Evolutionary conservation across 2,329 filamentous ascomycete species (phyloP), one percentile per base, ranked within the genome.

Genomic region (Apiospora hydei): DNA sequence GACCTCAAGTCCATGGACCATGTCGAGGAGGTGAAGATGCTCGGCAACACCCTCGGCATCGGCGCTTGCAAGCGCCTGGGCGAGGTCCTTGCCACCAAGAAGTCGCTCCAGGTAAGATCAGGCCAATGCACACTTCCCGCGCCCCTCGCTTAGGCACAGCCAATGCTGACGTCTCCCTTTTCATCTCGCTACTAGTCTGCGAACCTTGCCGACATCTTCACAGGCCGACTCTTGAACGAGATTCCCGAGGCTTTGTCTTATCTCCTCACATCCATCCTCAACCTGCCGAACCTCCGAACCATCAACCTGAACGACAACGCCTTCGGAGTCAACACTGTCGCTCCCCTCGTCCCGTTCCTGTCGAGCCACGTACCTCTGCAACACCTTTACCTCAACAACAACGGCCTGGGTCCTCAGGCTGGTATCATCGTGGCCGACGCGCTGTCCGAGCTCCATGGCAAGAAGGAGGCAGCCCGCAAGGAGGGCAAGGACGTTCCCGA

Each of bases 251-350:
- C 96, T 10, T 90, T 99, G 71, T 93, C 93, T 66, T 91, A 90
- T 72, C 91, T 99, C 67, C 91, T 99, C 70, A 95, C 92, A 53
- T 92, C 96, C 4, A 91, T 98, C 57, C 90, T 98, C 72, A 93
- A 95, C 79, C 92, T 97, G 70, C 92, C 93, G 1, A 92, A 94
- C 72, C 92, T 99, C 64, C 93, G 93, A 82, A 98, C 95, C 43
- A 89, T 99, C 84, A 97, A 98, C 83, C 89, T 99, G 53, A 98
- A 96, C 84, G 96, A 99, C 84, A 99, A 99, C 83, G 96, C 96
- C 66, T 99, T 99, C 79, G 96, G 96, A 71, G 90, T 98, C 74
- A 98, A 98, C 84, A 98, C 94, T 21, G 93, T 97, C 82, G 95
- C 94, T 47, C 96, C 96, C 13, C 90, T 99, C 68, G 94, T 98